Evolutionary conservation across 495 filamentous ascomycete species (phyloP), one percentile per base, ranked within the genome.

Genomic region (Penicillium ucsense): DNA sequence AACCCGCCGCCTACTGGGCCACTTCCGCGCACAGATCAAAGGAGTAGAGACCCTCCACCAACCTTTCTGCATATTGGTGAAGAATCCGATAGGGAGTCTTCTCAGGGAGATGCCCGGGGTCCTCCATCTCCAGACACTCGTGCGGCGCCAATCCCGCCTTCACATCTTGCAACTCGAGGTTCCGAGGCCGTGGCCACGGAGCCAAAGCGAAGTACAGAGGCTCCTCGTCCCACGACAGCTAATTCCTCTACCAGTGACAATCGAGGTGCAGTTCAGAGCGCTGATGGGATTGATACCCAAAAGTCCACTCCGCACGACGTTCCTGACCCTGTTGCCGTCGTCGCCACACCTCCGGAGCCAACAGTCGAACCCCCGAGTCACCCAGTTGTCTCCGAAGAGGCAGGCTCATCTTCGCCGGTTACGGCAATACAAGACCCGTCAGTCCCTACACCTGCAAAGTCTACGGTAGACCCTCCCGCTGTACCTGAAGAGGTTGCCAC

Each of bases 191-290:
- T 41, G 43, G 47, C 55, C 3, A 41, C 55, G 8, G 57, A 60
- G 10, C 35, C 45, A 29, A 56, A 59, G 49, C 61, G 50, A 30
- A 61, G 47, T 38, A 59, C 54, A 10, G 68, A 72, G 50, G 56
- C 46, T 12, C 42, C 63, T 40, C 64, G 59, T 8, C 66, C 64
- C 31, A 56, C 52, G 27, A 66, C 65, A 6, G 52, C 68, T 8
- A 58, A 49, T 0, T 64, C 64, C 10, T 50, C 43, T 32, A 41
- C 56, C 7, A 54, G 49, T 36, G 64, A 71, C 5, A 55, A 27
- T 39, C 50, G 46, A 35, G 55, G 54, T n/a, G 29, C 47, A 32
- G 28, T 41, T 11, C 40, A 51, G 34, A 63, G 62, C 33, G 57
- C 67, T 12, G 52, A 39, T 28, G 54, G 53, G 38, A 59, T 50